These are phyloP conservation scores for Linderniella brevidens DNA, from an alignment of 257 asterid genomes.

Conservation along the genomic window DNA sequence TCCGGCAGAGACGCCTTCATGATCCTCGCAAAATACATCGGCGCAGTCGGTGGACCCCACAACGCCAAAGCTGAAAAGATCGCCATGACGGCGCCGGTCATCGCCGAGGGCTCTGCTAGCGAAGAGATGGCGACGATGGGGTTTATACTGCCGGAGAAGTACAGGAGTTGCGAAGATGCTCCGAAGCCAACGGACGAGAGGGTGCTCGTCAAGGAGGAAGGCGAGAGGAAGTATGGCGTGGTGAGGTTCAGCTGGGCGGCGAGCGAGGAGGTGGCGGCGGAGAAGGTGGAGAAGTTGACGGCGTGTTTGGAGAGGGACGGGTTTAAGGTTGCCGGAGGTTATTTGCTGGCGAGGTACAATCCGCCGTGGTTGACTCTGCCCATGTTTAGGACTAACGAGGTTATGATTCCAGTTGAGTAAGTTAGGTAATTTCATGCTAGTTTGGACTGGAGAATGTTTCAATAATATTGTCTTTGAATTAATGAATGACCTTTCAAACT, in stretches of 20 bases:
- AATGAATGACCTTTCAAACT: no score
- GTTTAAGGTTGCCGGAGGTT: constrained; percentile 39
- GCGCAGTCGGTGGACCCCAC: constrained; percentile 62
- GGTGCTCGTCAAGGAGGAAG: constrained; percentile 62
- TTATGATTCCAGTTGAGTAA: constrained; percentile 59
- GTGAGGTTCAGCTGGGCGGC: constrained; percentile 65
- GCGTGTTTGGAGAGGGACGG: constrained; percentile 67
- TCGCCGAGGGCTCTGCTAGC: constrained; percentile 44
- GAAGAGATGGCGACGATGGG: constrained; percentile 56
- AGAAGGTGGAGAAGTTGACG: constrained; percentile 46
- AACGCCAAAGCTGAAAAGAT: constrained; percentile 51
- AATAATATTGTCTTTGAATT: no score
- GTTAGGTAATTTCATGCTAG: no score
- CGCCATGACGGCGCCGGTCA: constrained; percentile 71
- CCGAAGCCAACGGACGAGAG: constrained; percentile 79
- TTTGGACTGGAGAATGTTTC: no score
- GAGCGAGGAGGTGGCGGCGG: constrained; percentile 43
- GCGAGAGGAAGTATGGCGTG: constrained; percentile 69
- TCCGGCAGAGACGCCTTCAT: constrained; percentile 65
- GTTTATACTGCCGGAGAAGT: constrained; percentile 65
- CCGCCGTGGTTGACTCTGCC: constrained; percentile 95
- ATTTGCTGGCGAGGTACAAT: constrained; percentile 74
- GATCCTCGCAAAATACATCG: constrained; percentile 60
- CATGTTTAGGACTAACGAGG: constrained; percentile 64
- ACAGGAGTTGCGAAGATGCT: constrained; percentile 45